phyloP scores from a whole-genome alignment of 768 basidiomycete species.

The Leucocoprinus leucothites region DNA sequence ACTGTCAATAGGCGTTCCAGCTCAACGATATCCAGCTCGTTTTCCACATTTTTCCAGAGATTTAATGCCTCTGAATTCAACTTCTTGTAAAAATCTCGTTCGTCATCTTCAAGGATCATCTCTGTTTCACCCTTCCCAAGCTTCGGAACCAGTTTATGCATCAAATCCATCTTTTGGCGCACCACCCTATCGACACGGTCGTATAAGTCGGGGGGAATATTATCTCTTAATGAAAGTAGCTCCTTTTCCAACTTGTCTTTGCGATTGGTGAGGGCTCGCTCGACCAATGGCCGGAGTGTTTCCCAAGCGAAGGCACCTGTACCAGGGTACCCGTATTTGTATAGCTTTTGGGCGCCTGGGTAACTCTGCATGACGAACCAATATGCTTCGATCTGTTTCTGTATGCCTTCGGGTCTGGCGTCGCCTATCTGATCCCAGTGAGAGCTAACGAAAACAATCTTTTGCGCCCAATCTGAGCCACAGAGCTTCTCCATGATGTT shows the following conservation, averaged over 20 bases:
- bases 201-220: too few species aligned
- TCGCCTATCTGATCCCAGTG: not conserved
- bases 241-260: not conserved
- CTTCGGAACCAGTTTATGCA: too few species aligned
- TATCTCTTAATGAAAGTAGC: not conserved
- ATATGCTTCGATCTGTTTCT: not conserved
- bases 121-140: not conserved
- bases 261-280: not conserved
- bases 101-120: not conserved
- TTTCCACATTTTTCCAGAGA: conserved; percentile 6
- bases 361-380: not conserved
- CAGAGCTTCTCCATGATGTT: conserved; percentile 2
- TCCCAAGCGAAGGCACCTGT: not conserved
- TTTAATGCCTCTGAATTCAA: not conserved
- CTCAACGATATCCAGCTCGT: not conserved
- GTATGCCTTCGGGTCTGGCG: not conserved
- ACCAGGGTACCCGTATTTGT: not conserved
- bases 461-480: not conserved
- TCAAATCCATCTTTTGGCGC: too few species aligned
- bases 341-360: not conserved
- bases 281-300: not conserved
- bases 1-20: not conserved
- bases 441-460: conserved; percentile 3
- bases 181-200: too few species aligned
- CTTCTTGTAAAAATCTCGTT: not conserved